Base-by-base conservation (phyloP, 805 yeast species). In the Kodamaea restingae region DNA sequence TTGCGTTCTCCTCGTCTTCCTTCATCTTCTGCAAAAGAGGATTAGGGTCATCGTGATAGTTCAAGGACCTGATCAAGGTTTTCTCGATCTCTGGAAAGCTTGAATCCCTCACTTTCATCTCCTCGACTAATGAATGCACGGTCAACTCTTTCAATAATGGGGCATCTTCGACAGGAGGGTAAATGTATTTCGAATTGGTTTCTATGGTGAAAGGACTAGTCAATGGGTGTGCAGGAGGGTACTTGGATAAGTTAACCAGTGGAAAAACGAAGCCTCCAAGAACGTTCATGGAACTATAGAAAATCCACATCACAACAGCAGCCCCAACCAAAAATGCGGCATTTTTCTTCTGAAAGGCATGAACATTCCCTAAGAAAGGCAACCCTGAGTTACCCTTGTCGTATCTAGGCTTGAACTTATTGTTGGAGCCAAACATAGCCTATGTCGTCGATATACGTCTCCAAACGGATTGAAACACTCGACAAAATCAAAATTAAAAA, bases 131-230 rank as follows among this genome's bases (percentile, higher is more conserved):
- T 11, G 70, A 67, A 39, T 70, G 67, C 15, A 78, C 57, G 1
- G 79, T 75, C 36, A 84, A 53, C 42, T 80, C 81, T 47, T 76
- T 74, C 43, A 84, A 65, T 15, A 72, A 56, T 0, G 80, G 76
- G 4, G 85, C 81, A 51, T 84, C 81, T 47, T 84, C 88, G 26
- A 83, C 71, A n/a, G 78, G 74, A n/a, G 93, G 93, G 52, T 74
- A 84, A 10, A 84, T 80, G 51, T 76, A 71, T 27, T 70, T 66
- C 14, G 78, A 70, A 9, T 66, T 59, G 11, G 82, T 73, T 15
- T 65, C 67, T 18, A 78, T 65, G 12, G 42, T 44, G 35, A 60
- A 51, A 9, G 39, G 44, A 26, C 63, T 53, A 11, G 71, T 63
- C 30, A 51, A 54, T 4, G 70, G 65, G 39, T 60, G 70, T 2